These are phyloP conservation scores for Candida rishiriensis DNA, from an alignment of 805 yeast species.

Conservation along the genomic window DNA sequence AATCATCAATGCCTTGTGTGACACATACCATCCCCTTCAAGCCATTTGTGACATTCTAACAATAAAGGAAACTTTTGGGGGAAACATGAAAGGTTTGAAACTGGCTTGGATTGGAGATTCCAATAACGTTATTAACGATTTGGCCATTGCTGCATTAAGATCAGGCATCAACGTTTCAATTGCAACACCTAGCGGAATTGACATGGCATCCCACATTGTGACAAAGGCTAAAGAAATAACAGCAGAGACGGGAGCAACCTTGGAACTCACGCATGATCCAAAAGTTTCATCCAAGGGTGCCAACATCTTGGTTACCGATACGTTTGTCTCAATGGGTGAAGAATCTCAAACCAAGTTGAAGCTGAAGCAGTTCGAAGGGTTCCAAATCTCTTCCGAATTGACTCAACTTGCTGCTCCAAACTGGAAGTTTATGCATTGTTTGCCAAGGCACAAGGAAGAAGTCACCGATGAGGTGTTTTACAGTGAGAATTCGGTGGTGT, in stretches of 20 bases:
- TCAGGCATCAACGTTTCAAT: constrained; percentile 77
- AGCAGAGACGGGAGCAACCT: constrained; percentile 43
- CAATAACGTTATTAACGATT: constrained; percentile 91
- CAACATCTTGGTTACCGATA: constrained; percentile 86
- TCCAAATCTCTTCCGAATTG: constrained; percentile 72
- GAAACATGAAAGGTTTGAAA: constrained; percentile 52
- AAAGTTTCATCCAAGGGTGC: constrained; percentile 67
- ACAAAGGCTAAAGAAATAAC: constrained; percentile 52
- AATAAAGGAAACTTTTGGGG: constrained; percentile 70
- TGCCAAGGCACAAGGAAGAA: constrained; percentile 94
- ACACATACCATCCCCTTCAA: constrained; percentile 89
- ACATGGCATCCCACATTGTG: constrained; percentile 53
- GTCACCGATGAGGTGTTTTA: constrained; percentile 92
- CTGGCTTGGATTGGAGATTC: constrained; percentile 97
- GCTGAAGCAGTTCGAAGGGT: constrained; percentile 77
- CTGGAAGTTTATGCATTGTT: constrained; percentile 96
- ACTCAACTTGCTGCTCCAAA: constrained; percentile 57
- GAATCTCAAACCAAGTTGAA: constrained; percentile 72
- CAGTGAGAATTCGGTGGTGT: constrained; percentile 76
- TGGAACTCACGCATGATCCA: constrained; percentile 70
- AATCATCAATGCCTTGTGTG: constrained; percentile 90
- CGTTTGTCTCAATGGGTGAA: constrained; percentile 98
- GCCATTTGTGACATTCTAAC: constrained; percentile 90
- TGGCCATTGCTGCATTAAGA: constrained; percentile 82
- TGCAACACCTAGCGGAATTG: constrained; percentile 77